Conservation (phyloP, 2,329 filamentous ascomycete genomes). For the Xylariaceae sp. region DNA sequence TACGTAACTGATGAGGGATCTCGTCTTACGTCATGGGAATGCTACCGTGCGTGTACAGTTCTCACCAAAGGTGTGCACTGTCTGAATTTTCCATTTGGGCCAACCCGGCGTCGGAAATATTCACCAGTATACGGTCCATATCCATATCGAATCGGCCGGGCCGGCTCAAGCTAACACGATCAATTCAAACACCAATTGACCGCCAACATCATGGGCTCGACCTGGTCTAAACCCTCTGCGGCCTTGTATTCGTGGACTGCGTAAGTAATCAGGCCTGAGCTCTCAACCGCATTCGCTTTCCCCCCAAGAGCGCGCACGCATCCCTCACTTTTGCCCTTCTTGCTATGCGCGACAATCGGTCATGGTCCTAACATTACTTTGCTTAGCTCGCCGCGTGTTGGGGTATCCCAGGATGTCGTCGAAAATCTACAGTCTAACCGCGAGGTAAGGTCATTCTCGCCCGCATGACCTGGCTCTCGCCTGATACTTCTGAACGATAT, state of each 20-base stretch:
- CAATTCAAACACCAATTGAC: conserved; percentile 26
- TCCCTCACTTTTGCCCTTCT: not conserved
- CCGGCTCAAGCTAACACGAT: conserved; percentile 15
- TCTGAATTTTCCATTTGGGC: conserved; percentile 15
- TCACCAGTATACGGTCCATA: not conserved
- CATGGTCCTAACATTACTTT: not conserved
- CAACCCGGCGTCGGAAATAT: conserved; percentile 16
- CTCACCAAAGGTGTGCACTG: conserved; percentile 6
- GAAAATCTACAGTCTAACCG: conserved; percentile 77
- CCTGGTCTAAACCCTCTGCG: conserved; percentile 49
- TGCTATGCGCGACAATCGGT: not conserved
- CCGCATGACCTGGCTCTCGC: not conserved
- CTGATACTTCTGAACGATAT: not conserved
- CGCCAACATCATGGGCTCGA: conserved; percentile 49
- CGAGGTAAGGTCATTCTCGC: conserved; percentile 56
- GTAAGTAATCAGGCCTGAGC: conserved; percentile 35
- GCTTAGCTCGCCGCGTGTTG: conserved; percentile 40
- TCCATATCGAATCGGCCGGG: conserved; percentile 14
- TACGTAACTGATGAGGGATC: not conserved
- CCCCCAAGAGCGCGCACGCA: not conserved
- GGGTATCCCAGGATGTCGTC: conserved; percentile 73
- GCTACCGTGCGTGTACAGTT: not conserved
- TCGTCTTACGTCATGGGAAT: not conserved
- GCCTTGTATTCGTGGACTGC: conserved; percentile 49
- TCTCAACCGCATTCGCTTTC: not conserved